phyloP scores from a whole-genome alignment of 192 early-diverging fungal species.

The Cladochytrium replicatum region DNA sequence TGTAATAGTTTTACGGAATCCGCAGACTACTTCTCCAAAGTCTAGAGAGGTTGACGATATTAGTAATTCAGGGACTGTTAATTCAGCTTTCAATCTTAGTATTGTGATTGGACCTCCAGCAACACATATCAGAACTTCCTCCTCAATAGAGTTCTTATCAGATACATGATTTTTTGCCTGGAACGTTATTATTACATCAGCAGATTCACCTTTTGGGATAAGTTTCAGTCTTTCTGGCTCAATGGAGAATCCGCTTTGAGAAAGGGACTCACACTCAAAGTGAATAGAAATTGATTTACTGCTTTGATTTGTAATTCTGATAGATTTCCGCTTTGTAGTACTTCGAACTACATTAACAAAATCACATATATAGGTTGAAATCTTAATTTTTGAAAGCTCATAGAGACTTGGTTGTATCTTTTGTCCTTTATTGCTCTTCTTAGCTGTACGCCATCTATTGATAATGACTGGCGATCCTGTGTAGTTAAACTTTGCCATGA shows the following conservation, averaged over 20 bases:
- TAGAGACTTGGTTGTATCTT: conserved; percentile 4
- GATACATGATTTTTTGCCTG: conserved; percentile 23
- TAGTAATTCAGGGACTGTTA: conserved; percentile 39
- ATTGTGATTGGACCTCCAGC: conserved; percentile 38
- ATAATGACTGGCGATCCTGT: conserved; percentile 38
- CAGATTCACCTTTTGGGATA: conserved; percentile 28
- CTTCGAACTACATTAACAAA: conserved; percentile 48
- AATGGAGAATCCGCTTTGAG: conserved; percentile 35
- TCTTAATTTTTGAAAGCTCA: conserved; percentile 27
- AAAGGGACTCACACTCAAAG: conserved; percentile 26
- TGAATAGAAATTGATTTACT: conserved; percentile 25
- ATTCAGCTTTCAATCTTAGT: conserved; percentile 27
- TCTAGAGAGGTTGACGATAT: conserved; percentile 30
- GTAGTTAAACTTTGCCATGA: conserved; percentile 22
- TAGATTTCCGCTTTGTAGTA: conserved; percentile 27
- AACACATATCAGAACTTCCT: conserved; percentile 34
- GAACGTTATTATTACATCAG: conserved; percentile 33
- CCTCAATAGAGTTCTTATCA: conserved; percentile 19
- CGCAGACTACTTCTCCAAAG: conserved; percentile 46
- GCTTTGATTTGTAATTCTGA: conserved; percentile 33
- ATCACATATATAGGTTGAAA: conserved; percentile 40
- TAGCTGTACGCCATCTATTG: conserved; percentile 20
- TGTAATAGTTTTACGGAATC: conserved; percentile 32
- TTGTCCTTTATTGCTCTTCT: conserved; percentile 29
- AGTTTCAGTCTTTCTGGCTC: conserved; percentile 44